These are phyloP conservation scores for Collybia nuda DNA, from an alignment of 768 basidiomycete genomes.

Conservation along the genomic window DNA sequence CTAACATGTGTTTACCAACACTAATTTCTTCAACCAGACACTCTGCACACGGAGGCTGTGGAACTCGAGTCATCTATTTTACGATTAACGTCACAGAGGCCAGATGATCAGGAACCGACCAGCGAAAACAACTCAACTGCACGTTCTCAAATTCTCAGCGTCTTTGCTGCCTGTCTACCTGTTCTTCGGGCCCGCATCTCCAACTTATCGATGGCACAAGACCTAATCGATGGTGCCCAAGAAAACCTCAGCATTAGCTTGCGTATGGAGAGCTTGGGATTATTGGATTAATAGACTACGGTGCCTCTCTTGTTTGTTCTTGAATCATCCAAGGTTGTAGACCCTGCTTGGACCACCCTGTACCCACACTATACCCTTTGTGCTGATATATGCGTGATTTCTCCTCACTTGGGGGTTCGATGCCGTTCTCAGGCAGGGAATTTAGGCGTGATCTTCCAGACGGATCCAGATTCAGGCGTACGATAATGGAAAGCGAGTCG, in stretches of 20 bases:
- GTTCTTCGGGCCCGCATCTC: conserved; percentile 44
- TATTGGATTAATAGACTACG: conserved; percentile 19
- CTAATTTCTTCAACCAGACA: conserved; percentile 11
- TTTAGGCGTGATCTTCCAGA: no score
- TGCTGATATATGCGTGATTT: no score
- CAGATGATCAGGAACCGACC: neutral
- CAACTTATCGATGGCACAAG: conserved; percentile 48
- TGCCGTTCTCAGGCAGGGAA: no score
- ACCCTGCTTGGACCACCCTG: no score
- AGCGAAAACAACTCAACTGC: conserved; percentile 21
- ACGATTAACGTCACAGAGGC: conserved; percentile 14
- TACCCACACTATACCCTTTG: no score
- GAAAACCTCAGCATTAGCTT: conserved; percentile 47
- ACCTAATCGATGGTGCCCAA: conserved; percentile 48
- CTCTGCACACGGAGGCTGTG: conserved; percentile 19
- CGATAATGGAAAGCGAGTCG: no score
- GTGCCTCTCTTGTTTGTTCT: neutral
- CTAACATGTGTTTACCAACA: conserved; percentile 12
- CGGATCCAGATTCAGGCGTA: no score
- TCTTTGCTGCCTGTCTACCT: conserved; percentile 48
- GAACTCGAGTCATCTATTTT: conserved; percentile 25
- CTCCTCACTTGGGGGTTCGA: no score
- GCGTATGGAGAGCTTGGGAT: conserved; percentile 47
- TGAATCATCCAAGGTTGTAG: neutral
- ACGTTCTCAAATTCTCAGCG: conserved; percentile 36